Percentiles rank a stretch among this genome's conserved stretches.
phyloP scores from a whole-genome alignment of 805 yeast genomes.

The Brettanomyces naardenensis region DNA sequence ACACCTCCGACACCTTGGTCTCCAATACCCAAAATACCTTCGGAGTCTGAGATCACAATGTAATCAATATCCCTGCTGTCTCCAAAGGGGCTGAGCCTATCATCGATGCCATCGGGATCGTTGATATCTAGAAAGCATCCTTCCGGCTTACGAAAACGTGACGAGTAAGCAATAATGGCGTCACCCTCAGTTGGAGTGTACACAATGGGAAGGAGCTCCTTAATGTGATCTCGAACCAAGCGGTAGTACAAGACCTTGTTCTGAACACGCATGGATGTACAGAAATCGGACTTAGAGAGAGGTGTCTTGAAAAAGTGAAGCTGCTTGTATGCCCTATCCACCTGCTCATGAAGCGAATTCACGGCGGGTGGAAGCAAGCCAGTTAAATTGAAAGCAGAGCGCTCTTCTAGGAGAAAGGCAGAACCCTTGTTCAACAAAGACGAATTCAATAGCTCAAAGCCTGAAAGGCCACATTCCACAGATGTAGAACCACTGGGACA shows the following conservation, averaged over 20 bases:
- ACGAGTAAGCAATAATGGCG: slow-evolving; percentile 88
- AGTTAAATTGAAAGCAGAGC: slow-evolving; percentile 66
- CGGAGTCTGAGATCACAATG: slow-evolving; percentile 92
- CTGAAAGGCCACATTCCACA: slow-evolving; percentile 65
- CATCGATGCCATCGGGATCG: slow-evolving; percentile 70
- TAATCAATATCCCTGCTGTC: slow-evolving; percentile 87
- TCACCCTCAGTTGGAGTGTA: slow-evolving; percentile 95
- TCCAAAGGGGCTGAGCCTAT: slow-evolving; percentile 70
- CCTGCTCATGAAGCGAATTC: slow-evolving; percentile 82
- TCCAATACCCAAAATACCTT: slow-evolving; percentile 95
- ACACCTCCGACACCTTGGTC: slow-evolving; percentile 98
- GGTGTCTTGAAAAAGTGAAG: slow-evolving; percentile 71
- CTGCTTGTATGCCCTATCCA: slow-evolving; percentile 86
- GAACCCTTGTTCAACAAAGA: slow-evolving; percentile 91
- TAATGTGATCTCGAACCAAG: slow-evolving; percentile 76
- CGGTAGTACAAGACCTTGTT: slow-evolving; percentile 87
- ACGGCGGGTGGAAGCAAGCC: slow-evolving; percentile 82
- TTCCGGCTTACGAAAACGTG: slow-evolving; percentile 89
- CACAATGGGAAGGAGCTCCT: slow-evolving; percentile 79
- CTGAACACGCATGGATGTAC: slow-evolving; percentile 85
- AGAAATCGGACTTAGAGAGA: slow-evolving; percentile 85
- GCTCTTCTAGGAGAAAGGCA: slow-evolving; percentile 83
- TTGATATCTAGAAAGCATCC: slow-evolving; percentile 89
- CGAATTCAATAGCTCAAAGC: slow-evolving; percentile 74
- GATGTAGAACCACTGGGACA: no score